Evolutionary conservation across 1,284 basidiomycete genomes (phyloP), one percentile per base, ranked within the genome.

Genomic region (Apiotrichum domesticum): DNA sequence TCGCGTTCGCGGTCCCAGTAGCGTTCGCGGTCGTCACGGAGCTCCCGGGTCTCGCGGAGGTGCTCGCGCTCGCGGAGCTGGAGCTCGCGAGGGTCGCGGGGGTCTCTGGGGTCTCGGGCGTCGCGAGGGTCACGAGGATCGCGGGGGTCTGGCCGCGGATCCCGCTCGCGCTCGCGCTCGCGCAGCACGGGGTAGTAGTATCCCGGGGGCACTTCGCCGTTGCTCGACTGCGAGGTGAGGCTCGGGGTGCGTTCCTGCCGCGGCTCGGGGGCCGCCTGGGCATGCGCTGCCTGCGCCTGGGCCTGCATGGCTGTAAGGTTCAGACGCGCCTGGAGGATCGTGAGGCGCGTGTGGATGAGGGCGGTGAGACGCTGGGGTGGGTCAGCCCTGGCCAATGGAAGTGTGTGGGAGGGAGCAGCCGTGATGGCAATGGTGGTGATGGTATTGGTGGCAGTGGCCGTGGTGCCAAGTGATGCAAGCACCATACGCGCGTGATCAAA

Each of bases 281-380:
- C 21, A 21, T 21, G 21, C 21, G 21, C 21, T 21, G 21, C 21
- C 10, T 21, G 15, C 3, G 50, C 32, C 47, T 57, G 55, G 13
- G 57, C 57, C 53, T 62, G 61, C 41, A 59, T 57, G 40, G 57
- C 56, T 6, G 55, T 48, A 15, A 62, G 34, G 55, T 59, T 62
- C 14, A 74, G 63, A 33, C 71, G 63, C 15, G 72, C 72, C 62
- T 74, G 72, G 37, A 73, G 71, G 48, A 75, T 63, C 15, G 72
- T 71, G 29, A 75, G 63, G 42, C 72, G 67, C 34, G 72, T 74
- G 52, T 72, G 71, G 41, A 74, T 73, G 45, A 75, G 59, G 15
- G 73, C 65, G 1, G 73, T 73, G 11, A 75, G 63, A 32, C 73
- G 68, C 70, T 51, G 33, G 13, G 13, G 11, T 15, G 41, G n/a